phyloP scores from a whole-genome alignment of 257 asterid species.

The Gentiana macrophylla region DNA sequence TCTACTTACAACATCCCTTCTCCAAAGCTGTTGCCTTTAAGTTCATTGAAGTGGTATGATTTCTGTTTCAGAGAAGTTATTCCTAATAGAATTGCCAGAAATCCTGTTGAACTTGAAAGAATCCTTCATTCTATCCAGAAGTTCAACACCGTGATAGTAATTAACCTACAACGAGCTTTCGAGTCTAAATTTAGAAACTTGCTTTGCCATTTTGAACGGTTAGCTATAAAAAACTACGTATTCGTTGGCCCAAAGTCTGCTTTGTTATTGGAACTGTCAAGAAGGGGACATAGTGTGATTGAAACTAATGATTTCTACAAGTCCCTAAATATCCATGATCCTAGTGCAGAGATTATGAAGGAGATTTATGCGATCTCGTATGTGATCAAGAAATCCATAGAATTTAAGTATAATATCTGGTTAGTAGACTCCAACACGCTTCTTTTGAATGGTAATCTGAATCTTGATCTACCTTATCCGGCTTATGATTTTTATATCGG shows the following conservation, averaged over 20 bases:
- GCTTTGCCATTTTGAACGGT: conserved; percentile 73
- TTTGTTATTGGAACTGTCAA: conserved; percentile 69
- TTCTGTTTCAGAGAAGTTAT: conserved; percentile 67
- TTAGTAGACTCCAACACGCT: conserved; percentile 47
- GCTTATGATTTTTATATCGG: conserved; percentile 35
- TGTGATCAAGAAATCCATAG: conserved; percentile 45
- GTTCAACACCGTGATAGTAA: conserved; percentile 35
- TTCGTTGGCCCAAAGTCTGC: conserved; percentile 46
- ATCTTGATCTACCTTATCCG: conserved; percentile 35
- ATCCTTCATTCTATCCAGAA: conserved; percentile 48
- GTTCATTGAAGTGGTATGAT: conserved; percentile 67
- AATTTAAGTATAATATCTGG: conserved; percentile 52
- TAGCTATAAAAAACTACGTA: conserved; percentile 53
- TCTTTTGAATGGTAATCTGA: conserved; percentile 39
- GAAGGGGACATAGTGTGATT: conserved; percentile 71
- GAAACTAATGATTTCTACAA: conserved; percentile 24
- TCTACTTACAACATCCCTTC: conserved; percentile 30
- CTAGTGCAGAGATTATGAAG: conserved; percentile 33
- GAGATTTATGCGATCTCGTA: conserved; percentile 43
- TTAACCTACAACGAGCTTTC: conserved; percentile 44
- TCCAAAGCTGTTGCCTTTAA: conserved; percentile 48
- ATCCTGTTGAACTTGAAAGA: conserved; percentile 36
- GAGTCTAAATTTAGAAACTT: conserved; percentile 49
- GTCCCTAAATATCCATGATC: conserved; percentile 36
- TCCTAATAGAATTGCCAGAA: conserved; percentile 41